A percentile compares a stretch with the other conserved stretches of the same genome.
These are phyloP conservation scores for Candida morakotiae DNA, from an alignment of 805 yeast genomes.

Conservation along the genomic window DNA sequence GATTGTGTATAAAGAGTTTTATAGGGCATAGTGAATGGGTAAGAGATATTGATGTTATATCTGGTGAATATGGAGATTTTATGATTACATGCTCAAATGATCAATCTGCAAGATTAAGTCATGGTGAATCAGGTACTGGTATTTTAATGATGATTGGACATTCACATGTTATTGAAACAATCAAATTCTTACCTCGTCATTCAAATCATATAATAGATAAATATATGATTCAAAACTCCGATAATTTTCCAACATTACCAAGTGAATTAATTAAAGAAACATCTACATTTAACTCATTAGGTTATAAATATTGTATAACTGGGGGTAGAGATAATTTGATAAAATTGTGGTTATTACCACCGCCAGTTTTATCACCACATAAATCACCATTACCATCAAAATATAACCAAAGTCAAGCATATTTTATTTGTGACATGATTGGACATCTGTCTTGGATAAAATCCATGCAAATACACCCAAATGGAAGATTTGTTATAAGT, in stretches of 20 bases:
- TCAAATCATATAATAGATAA: slow-evolving; percentile 48
- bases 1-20: slow-evolving; percentile 63
- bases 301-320: slow-evolving; percentile 69
- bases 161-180: slow-evolving; percentile 76
- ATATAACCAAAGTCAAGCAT: slow-evolving; percentile 54
- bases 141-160: slow-evolving; percentile 70
- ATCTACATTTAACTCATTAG: slow-evolving; percentile 36
- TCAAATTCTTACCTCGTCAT: slow-evolving; percentile 56
- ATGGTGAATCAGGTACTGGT: slow-evolving; percentile 63
- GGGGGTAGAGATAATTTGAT: slow-evolving; percentile 77
- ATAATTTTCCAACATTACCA: slow-evolving; percentile 30
- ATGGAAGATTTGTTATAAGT: slow-evolving; percentile 63
- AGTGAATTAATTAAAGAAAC: slow-evolving; percentile 23
- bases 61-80: slow-evolving; percentile 42
- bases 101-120: slow-evolving; percentile 65
- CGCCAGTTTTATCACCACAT: slow-evolving; percentile 55
- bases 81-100: slow-evolving; percentile 76
- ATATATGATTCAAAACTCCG: slow-evolving; percentile 28
- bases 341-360: slow-evolving; percentile 73
- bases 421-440: slow-evolving; percentile 48
- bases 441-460: slow-evolving; percentile 92
- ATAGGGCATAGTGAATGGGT: slow-evolving; percentile 91
- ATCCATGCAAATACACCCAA: slow-evolving; percentile 66
- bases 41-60: slow-evolving; percentile 49
- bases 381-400: slow-evolving; percentile 52